These are phyloP conservation scores for Phytophthora agathidicida DNA, from an alignment of 352 stramenopile species.

Conservation along the genomic window DNA sequence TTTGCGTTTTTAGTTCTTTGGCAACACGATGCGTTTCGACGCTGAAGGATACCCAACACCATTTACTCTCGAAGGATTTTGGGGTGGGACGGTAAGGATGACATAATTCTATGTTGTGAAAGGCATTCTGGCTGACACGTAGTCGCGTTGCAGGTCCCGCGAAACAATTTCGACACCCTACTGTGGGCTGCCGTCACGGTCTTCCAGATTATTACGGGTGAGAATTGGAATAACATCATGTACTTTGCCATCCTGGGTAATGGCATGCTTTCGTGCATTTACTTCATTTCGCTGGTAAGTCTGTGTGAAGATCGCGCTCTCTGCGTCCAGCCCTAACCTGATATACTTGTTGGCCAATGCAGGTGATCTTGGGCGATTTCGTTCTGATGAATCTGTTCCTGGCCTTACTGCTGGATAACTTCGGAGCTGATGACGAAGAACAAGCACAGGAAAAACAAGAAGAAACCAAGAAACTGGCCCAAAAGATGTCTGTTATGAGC, in stretches of 20 bases:
- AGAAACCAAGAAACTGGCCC: conserved; percentile 51
- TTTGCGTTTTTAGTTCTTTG: conserved; percentile 85
- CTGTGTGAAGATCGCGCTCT: no score
- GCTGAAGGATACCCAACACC: conserved; percentile 63
- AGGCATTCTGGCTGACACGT: no score
- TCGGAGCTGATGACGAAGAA: conserved; percentile 76
- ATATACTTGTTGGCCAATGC: neutral
- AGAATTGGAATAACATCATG: conserved; percentile 96
- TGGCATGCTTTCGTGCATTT: conserved; percentile 64
- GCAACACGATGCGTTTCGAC: conserved; percentile 95
- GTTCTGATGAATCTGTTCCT: conserved; percentile 96
- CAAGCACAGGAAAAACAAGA: conserved; percentile 56
- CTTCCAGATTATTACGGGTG: conserved; percentile 94
- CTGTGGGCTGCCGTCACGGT: conserved; percentile 84
- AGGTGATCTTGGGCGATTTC: conserved; percentile 91
- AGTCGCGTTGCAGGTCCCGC: conserved; percentile 45
- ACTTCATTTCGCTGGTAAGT: conserved; percentile 88
- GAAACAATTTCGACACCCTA: conserved; percentile 91
- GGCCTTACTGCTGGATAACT: conserved; percentile 92
- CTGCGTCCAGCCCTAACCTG: no score
- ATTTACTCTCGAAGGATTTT: conserved; percentile 59
- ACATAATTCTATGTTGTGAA: neutral
- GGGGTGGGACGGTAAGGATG: conserved; percentile 51
- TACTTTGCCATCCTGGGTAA: conserved; percentile 92
- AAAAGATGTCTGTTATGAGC: conserved; percentile 64